Base-by-base conservation (phyloP, 73 alveolate species). In the Paramecium tetraurelia region DNA sequence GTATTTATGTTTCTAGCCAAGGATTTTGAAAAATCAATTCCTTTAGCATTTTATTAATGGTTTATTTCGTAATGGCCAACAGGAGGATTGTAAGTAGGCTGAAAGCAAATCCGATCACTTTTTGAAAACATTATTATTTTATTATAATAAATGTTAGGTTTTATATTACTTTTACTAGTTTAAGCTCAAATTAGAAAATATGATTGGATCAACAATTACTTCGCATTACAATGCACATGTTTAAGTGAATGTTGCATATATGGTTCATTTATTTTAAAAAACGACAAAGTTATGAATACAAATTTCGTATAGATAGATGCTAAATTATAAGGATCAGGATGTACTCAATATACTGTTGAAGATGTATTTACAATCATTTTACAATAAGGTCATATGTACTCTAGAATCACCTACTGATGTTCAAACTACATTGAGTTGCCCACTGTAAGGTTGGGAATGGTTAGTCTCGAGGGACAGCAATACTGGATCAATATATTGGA, bases 401-500 rank as follows among this genome's bases (percentile, higher is more conserved):
- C 20, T 76, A 24, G 48, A 33, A 33, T 27, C 40, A 0, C 89
- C 89, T 9, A 76, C 89, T 16, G 36, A 21, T 21, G 89, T 76
- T 21, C 14, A 76, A 40, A 76, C 89, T 20, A 43, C 70, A 38
- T 41, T 76, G 7, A 76, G 58, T 5, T 76, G 89, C 21, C 89
- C 89, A 21, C 40, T 20, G 0, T 40, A 18, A 40, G 24, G n/a
- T 18, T 76, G 89, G 89, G 27, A 27, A 12, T 76, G 89, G 89
- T 38, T 9, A 16, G 70, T 76, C 36, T 76, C 89, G 0, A 76
- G 48, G 43, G 89, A 76, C 21, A 76, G 48, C 14, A 76, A 76
- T 29, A 76, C 89, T 38, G 89, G 89, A n/a, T 76, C 89, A 35
- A 38, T 76, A 3, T 76, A 40, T 76, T 76, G 89, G 89, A 76